Conservation (phyloP, 306 rosid species). For the Sicyos baderoa region DNA sequence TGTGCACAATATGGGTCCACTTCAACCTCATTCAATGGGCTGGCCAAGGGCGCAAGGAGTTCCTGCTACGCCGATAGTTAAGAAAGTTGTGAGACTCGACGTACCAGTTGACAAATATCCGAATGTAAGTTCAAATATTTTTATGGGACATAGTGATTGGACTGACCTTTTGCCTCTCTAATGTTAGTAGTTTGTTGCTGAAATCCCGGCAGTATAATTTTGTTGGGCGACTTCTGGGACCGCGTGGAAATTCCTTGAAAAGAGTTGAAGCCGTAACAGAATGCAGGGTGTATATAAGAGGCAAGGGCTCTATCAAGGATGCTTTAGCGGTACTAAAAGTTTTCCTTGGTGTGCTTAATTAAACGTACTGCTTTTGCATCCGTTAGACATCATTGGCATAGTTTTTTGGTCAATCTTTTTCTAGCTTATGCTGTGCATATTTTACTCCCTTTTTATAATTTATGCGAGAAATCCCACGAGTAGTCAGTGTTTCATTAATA, state of each 20-base stretch:
- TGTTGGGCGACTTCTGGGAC: constrained; percentile 91
- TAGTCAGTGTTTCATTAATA: not conserved
- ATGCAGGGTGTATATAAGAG: constrained; percentile 87
- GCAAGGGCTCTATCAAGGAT: constrained; percentile 86
- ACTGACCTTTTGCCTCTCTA: constrained; percentile 19
- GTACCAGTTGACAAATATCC: constrained; percentile 88
- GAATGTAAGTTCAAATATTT: constrained; percentile 42
- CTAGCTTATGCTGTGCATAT: not conserved
- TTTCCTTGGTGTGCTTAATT: not conserved
- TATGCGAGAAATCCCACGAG: not conserved
- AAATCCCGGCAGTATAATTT: constrained; percentile 71
- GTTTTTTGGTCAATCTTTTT: not conserved
- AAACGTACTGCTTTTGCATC: not conserved
- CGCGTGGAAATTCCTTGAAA: constrained; percentile 88
- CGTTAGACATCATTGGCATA: not conserved
- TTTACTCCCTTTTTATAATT: not conserved
- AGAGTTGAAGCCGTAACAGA: constrained; percentile 90
- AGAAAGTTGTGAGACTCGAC: constrained; percentile 75
- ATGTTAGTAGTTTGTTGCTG: constrained; percentile 27
- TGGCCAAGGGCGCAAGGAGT: constrained; percentile 59
- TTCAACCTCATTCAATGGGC: constrained; percentile 52
- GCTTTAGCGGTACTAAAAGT: constrained; percentile 51
- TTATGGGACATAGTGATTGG: not conserved
- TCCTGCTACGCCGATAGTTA: constrained; percentile 60
- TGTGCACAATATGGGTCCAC: constrained; percentile 45